Evolutionary conservation across 352 stramenopile species (phyloP).

Genomic region (Peronospora destructor): DNA sequence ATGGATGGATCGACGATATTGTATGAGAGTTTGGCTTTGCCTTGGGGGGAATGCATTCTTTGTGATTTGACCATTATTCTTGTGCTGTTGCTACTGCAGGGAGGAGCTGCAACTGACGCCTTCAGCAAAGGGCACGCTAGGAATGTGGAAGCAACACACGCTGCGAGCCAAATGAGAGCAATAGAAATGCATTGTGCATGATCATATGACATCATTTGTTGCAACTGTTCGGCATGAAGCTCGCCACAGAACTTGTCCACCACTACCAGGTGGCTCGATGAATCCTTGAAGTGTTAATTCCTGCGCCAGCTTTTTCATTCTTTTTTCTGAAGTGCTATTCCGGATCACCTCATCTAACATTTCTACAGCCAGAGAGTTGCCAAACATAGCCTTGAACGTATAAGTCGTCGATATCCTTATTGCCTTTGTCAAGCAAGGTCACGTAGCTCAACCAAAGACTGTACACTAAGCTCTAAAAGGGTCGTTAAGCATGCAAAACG

Average conservation of each 20-base stretch:
- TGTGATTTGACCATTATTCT: not conserved
- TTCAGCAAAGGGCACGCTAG: conserved; percentile 38
- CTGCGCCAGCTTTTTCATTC: conserved; percentile 8
- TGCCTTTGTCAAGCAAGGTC: too few species aligned
- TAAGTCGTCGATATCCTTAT: too few species aligned
- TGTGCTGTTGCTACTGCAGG: conserved; percentile 16
- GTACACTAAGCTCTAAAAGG: too few species aligned
- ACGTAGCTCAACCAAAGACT: too few species aligned
- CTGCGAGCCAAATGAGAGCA: conserved; percentile 10
- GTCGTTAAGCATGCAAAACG: too few species aligned
- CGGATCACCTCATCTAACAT: conserved; percentile 43
- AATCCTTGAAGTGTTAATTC: too few species aligned
- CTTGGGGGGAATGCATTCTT: not conserved
- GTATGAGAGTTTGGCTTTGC: conserved; percentile 18
- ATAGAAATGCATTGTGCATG: conserved; percentile 1
- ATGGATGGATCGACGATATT: conserved; percentile 11
- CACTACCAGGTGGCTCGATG: too few species aligned
- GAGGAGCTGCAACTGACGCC: conserved; percentile 37
- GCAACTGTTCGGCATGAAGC: too few species aligned
- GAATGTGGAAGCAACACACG: conserved; percentile 39
- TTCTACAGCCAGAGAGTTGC: conserved; percentile 47
- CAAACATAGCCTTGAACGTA: too few species aligned
- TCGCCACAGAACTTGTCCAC: too few species aligned
- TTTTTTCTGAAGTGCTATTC: not conserved
- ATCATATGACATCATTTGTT: too few species aligned